A percentile compares a stretch with the other conserved stretches of the same genome.
These are phyloP conservation scores for Salix purpurea DNA, from an alignment of 345 rosid genomes.

Conservation along the genomic window DNA sequence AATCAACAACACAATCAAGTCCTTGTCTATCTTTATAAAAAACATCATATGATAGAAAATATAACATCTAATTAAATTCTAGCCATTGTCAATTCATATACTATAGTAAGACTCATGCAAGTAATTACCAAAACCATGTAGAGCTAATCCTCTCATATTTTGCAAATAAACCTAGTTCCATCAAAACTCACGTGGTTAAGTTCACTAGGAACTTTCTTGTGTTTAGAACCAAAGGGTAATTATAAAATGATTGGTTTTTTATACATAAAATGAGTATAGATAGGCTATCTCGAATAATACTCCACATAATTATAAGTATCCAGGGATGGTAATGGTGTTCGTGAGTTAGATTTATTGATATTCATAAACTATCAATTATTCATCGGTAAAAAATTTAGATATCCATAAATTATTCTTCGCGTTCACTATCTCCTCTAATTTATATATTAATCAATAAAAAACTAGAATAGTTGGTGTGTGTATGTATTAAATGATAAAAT, in stretches of 20 bases:
- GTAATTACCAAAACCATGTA: background rate
- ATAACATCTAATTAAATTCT: background rate
- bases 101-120: background rate
- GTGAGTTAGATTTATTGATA: too few relatives aligned
- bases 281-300: background rate
- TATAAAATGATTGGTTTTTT: too few relatives aligned
- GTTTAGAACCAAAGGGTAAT: background rate
- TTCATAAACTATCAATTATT: too few relatives aligned
- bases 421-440: too few relatives aligned
- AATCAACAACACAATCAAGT: background rate
- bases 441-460: too few relatives aligned
- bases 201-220: background rate
- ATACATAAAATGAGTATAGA: background rate
- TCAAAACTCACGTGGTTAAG: slow-evolving; percentile 12
- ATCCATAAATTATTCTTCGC: too few relatives aligned
- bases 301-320: too few relatives aligned
- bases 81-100: background rate
- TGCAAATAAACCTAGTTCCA: background rate
- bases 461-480: too few relatives aligned
- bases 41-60: background rate
- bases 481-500: too few relatives aligned
- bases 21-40: slow-evolving; percentile 7
- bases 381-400: too few relatives aligned
- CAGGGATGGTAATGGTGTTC: too few relatives aligned
- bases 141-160: background rate